Conservation (phyloP, 208 protist genomes). For the Crithidia thermophila region DNA sequence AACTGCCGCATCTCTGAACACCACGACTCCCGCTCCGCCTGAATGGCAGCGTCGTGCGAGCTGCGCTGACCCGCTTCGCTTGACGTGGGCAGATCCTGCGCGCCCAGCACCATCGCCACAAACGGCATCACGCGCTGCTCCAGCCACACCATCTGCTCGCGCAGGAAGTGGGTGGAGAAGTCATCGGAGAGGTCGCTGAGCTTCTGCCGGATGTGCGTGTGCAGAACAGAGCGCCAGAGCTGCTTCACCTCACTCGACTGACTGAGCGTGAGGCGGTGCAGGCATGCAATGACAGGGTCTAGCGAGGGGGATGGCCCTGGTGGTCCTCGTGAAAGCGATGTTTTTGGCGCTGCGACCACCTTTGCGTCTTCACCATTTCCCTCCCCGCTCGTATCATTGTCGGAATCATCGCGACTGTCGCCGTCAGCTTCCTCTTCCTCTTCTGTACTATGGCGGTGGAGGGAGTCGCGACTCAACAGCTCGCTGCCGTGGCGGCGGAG, state of each 20-base stretch:
- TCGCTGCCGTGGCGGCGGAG: slow-evolving; percentile 44
- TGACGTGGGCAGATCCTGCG: background rate
- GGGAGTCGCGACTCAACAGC: background rate
- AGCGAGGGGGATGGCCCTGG: too few species aligned
- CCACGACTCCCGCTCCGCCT: slow-evolving; percentile 63
- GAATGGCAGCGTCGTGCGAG: slow-evolving; percentile 15
- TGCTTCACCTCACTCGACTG: slow-evolving; percentile 55
- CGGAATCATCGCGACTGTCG: background rate
- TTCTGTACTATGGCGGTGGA: background rate
- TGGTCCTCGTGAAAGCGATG: too few species aligned
- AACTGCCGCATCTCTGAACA: slow-evolving; percentile 65
- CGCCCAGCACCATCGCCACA: slow-evolving; percentile 54
- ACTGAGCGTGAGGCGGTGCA: slow-evolving; percentile 73
- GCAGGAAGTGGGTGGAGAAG: slow-evolving; percentile 56
- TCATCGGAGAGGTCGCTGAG: slow-evolving; percentile 65
- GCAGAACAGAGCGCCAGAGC: slow-evolving; percentile 66
- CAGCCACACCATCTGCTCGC: slow-evolving; percentile 66
- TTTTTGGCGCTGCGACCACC: background rate
- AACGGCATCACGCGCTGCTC: slow-evolving; percentile 73
- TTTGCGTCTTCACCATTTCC: background rate
- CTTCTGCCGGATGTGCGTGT: slow-evolving; percentile 46
- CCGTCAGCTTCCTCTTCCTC: background rate
- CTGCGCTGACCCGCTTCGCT: background rate
- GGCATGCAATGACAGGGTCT: slow-evolving; percentile 49
- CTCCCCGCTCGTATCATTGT: background rate